Evolutionary conservation across 805 yeast species (phyloP).

Genomic region (Kregervanrija fluxuum): DNA sequence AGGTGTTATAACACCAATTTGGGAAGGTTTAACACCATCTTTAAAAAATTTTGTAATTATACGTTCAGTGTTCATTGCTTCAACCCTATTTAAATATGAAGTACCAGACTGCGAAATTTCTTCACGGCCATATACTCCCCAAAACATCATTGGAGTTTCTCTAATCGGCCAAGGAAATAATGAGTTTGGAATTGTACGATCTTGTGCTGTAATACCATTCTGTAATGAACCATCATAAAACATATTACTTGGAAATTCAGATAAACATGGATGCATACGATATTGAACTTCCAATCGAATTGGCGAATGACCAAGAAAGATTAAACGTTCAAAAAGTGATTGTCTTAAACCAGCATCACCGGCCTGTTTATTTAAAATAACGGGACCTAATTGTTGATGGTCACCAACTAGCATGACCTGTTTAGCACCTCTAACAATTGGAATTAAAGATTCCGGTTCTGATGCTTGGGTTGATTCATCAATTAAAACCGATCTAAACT

Average conservation of each 20-base stretch:
- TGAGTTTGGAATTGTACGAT: slow-evolving; percentile 47
- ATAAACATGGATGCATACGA: slow-evolving; percentile 86
- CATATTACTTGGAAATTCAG: slow-evolving; percentile 86
- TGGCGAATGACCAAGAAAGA: slow-evolving; percentile 76
- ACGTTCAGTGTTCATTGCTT: slow-evolving; percentile 83
- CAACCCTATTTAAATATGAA: slow-evolving; percentile 76
- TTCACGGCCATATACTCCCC: slow-evolving; percentile 86
- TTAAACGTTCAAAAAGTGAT: slow-evolving; percentile 81
- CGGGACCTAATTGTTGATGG: slow-evolving; percentile 94
- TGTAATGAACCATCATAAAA: slow-evolving; percentile 89
- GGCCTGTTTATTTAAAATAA: slow-evolving; percentile 71
- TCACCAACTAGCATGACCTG: slow-evolving; percentile 88
- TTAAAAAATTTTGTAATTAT: slow-evolving; percentile 63
- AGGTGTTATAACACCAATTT: slow-evolving; percentile 91
- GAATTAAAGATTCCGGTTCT: slow-evolving; percentile 87
- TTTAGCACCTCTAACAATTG: slow-evolving; percentile 81
- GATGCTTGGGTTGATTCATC: slow-evolving; percentile 94
- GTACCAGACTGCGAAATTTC: slow-evolving; percentile 79
- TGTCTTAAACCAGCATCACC: slow-evolving; percentile 82
- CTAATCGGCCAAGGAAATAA: slow-evolving; percentile 89
- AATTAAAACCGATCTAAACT: slow-evolving; percentile 73
- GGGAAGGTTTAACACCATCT: slow-evolving; percentile 71
- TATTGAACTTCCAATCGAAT: slow-evolving; percentile 86
- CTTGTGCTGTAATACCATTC: slow-evolving; percentile 80
- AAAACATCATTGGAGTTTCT: slow-evolving; percentile 89